Conservation (phyloP, 2,329 filamentous ascomycete species). For the Zalaria sp. region DNA sequence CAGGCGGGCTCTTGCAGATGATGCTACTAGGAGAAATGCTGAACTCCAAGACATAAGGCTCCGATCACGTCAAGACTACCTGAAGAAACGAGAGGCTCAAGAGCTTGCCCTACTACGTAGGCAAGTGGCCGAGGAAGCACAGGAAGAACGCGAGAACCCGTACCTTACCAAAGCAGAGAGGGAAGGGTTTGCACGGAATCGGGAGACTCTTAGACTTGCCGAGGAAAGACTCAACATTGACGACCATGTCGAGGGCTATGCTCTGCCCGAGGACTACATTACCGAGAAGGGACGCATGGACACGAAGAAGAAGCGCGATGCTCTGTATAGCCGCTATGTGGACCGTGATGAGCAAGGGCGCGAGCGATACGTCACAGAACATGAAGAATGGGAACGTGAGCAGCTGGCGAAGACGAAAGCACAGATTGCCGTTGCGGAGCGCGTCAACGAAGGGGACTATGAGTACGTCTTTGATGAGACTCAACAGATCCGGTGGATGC, state of each 20-base stretch:
- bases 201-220: constrained; percentile 45
- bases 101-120: constrained; percentile 72
- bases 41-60: constrained; percentile 71
- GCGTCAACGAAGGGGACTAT: constrained; percentile 69
- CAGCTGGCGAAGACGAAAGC: constrained; percentile 78
- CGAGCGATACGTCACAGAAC: constrained; percentile 81
- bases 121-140: constrained; percentile 79
- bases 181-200: constrained; percentile 77
- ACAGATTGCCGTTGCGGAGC: constrained; percentile 62
- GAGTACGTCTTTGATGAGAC: constrained; percentile 86
- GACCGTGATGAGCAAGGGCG: constrained; percentile 77
- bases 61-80: constrained; percentile 78
- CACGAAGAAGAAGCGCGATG: constrained; percentile 73
- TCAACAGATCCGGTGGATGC: constrained; percentile 73
- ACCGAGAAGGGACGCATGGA: constrained; percentile 87
- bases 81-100: constrained; percentile 84
- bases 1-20: constrained; percentile 49
- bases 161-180: constrained; percentile 65
- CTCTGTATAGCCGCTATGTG: constrained; percentile 79
- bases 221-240: constrained; percentile 76
- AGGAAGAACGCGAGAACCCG: constrained; percentile 59
- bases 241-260: constrained; percentile 82
- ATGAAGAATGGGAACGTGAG: constrained; percentile 91
- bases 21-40: constrained; percentile 51
- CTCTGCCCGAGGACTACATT: constrained; percentile 88